A percentile compares a stretch with the other conserved stretches of the same genome.
Evolutionary conservation across 1,284 basidiomycete species (phyloP).

Genomic region (Cutaneotrichosporon sp.): DNA sequence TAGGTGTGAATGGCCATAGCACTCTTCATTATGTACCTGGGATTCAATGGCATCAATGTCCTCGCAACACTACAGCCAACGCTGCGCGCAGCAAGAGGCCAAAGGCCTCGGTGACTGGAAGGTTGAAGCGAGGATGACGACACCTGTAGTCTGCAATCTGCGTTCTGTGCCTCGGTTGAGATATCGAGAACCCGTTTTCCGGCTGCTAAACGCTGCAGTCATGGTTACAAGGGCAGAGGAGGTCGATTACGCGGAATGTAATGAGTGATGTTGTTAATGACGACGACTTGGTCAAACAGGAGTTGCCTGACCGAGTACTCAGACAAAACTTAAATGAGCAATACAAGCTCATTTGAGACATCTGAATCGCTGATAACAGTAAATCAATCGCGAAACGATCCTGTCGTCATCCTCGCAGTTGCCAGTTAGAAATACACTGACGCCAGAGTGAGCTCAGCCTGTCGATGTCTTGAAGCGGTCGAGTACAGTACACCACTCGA

Average conservation of each 20-base stretch:
- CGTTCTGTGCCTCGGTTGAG: not conserved
- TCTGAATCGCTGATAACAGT: no score
- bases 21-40: slow-evolving; percentile 10
- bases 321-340: not conserved
- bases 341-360: no score
- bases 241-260: not conserved
- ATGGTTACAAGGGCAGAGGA: not conserved
- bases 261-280: not conserved
- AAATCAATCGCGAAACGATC: no score
- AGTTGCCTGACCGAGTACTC: not conserved
- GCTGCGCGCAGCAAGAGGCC: not conserved
- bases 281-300: no score
- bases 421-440: no score
- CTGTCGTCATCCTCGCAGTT: no score
- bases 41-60: slow-evolving; percentile 11
- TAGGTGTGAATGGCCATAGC: slow-evolving; percentile 8
- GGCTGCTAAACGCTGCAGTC: not conserved
- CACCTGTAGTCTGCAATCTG: not conserved
- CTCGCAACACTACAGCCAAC: not conserved
- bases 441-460: no score
- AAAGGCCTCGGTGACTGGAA: not conserved
- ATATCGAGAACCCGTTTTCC: not conserved
- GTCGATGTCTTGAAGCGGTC: no score
- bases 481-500: no score
- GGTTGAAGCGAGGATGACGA: not conserved